Evolutionary conservation across 1,284 basidiomycete species (phyloP).

Genomic region (Xerocomus amazonicus): DNA sequence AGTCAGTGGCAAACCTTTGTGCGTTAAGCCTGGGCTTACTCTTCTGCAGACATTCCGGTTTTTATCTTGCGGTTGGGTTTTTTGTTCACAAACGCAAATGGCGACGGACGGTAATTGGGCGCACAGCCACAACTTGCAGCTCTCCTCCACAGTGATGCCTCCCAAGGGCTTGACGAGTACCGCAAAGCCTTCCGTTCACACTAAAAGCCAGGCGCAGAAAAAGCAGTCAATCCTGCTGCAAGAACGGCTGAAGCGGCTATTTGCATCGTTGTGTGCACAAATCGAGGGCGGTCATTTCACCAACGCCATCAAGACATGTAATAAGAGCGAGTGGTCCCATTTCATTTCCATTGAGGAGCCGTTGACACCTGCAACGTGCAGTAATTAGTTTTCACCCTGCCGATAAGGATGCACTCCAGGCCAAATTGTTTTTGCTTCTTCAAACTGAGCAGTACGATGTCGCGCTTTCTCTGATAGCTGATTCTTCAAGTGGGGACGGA

Average conservation of each 20-base stretch:
- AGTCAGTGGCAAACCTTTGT: conserved; percentile 1
- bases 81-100: background rate
- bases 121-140: conserved; percentile 12
- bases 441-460: conserved; percentile 76
- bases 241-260: conserved; percentile 68
- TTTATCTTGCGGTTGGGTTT: conserved; percentile 21
- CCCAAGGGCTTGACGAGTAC: conserved; percentile 12
- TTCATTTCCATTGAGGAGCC: conserved; percentile 24
- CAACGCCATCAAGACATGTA: conserved; percentile 84
- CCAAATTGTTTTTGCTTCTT: conserved; percentile 78
- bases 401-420: conserved; percentile 70
- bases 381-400: conserved; percentile 68
- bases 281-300: conserved; percentile 78
- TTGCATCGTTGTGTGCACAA: conserved; percentile 77
- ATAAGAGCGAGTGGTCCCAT: conserved; percentile 64
- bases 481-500: conserved; percentile 19
- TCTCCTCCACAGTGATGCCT: conserved; percentile 15
- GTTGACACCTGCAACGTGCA: conserved; percentile 33
- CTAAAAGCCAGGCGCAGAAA: conserved; percentile 39
- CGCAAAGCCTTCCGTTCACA: conserved; percentile 8
- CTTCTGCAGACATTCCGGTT: conserved; percentile 50
- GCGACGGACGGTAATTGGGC: conserved; percentile 20
- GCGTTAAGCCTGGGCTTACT: conserved; percentile 34
- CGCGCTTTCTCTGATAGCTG: conserved; percentile 54
- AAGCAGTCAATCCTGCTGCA: conserved; percentile 54